Conservation (phyloP, 2,329 filamentous ascomycete species). For the Pseudogymnoascus verrucosus region DNA sequence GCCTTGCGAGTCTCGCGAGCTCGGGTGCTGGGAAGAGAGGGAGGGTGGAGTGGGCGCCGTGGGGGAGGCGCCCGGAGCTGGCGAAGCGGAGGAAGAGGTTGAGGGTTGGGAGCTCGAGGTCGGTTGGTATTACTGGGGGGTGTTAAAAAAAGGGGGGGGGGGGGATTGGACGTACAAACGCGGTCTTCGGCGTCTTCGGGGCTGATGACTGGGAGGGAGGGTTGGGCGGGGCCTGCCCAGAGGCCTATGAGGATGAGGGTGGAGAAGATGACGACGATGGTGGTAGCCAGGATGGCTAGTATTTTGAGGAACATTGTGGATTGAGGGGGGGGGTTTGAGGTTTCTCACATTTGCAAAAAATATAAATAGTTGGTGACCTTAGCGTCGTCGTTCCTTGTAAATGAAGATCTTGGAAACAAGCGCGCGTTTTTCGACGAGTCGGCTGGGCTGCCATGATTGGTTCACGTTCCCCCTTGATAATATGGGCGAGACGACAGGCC, state of each 20-base stretch:
- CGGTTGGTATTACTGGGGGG: slow-evolving; percentile 8
- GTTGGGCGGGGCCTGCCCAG: neutral
- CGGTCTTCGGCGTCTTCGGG: slow-evolving; percentile 14
- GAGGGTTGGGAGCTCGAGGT: slow-evolving; percentile 15
- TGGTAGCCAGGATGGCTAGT: neutral
- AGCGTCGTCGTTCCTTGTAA: neutral
- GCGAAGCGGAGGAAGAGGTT: slow-evolving; percentile 15
- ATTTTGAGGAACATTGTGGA: neutral
- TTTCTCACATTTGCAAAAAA: neutral
- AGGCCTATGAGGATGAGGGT: neutral
- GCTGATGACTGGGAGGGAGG: too few relatives aligned
- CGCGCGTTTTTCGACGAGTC: neutral
- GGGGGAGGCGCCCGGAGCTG: slow-evolving; percentile 16
- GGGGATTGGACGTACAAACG: neutral
- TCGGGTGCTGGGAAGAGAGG: slow-evolving; percentile 15
- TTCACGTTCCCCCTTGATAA: neutral
- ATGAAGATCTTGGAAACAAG: neutral
- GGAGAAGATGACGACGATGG: neutral
- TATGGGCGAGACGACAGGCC: neutral
- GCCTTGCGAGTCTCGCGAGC: slow-evolving; percentile 11
- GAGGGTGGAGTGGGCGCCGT: slow-evolving; percentile 12
- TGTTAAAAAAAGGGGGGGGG: neutral
- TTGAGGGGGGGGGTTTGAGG: neutral
- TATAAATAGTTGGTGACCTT: neutral
- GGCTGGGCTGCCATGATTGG: neutral